phyloP scores from a whole-genome alignment of 1,284 basidiomycete genomes.

The Coniferiporia weirii region DNA sequence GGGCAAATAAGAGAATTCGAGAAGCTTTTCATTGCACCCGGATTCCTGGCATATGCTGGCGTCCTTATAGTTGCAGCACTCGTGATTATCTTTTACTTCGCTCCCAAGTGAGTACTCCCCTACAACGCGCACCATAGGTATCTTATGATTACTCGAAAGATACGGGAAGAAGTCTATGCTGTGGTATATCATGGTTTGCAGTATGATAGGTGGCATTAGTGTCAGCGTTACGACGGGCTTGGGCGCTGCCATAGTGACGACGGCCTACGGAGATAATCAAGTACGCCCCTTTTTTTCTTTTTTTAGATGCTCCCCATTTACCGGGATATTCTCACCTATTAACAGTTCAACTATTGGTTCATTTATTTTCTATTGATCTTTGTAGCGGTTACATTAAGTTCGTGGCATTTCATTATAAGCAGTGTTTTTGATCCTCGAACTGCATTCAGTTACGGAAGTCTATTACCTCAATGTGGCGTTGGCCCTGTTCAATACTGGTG shows the following conservation, averaged over 20 bases:
- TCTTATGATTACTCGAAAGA: conserved; percentile 20
- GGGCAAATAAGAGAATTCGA: conserved; percentile 56
- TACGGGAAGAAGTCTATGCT: conserved; percentile 65
- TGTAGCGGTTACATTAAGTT: conserved; percentile 46
- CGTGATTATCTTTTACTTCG: conserved; percentile 40
- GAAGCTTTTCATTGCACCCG: conserved; percentile 53
- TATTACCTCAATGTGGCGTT: conserved; percentile 69
- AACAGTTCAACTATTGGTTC: conserved; percentile 53
- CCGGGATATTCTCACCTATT: background rate
- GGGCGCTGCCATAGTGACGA: conserved; percentile 59
- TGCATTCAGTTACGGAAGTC: conserved; percentile 42
- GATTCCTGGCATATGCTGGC: conserved; percentile 56
- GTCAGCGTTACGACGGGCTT: conserved; percentile 66
- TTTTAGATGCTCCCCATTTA: background rate
- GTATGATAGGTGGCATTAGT: conserved; percentile 61
- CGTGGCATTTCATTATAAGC: conserved; percentile 11
- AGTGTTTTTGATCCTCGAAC: conserved; percentile 17
- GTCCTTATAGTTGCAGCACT: conserved; percentile 33
- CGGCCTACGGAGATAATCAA: conserved; percentile 46
- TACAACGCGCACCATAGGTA: background rate
- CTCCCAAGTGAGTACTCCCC: conserved; percentile 28
- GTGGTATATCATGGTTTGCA: conserved; percentile 59
- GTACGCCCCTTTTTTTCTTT: conserved; percentile 15
- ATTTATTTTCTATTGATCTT: conserved; percentile 53
- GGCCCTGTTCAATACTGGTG: conserved; percentile 58